Evolutionary conservation across 1,284 basidiomycete genomes (phyloP), one percentile per base, ranked within the genome.

Genomic region (Flammula alnicola): DNA sequence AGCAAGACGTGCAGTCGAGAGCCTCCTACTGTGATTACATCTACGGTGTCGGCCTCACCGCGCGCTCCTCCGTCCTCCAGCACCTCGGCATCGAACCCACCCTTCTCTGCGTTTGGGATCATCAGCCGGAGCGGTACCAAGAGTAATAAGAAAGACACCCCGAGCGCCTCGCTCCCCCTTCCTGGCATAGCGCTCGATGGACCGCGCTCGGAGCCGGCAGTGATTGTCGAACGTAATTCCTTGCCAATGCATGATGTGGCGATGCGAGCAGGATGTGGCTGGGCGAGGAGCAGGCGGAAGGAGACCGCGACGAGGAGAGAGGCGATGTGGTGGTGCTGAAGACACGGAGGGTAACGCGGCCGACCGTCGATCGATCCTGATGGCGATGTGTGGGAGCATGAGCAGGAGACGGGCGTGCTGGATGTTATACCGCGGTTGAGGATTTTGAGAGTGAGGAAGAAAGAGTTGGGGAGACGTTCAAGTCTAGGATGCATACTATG

Each of bases 361-460:
- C 37, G n/a, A n/a, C n/a, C n/a, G n/a, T n/a, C n/a, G 2, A 26
- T 56, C 9, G 50, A 52, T 12, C 30, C 40, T 3, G 54, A 47
- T n/a, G 54, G 51, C 6, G 49, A 55, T 32, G 17, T 47, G 12
- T 40, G 44, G 41, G 56, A 55, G 26, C 44, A 44, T 3, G 36
- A 48, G 36, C 32, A 36, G 46, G 49, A 53, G 51, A 44, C 48
- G 11, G 50, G 29, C 7, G 48, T 58, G 9, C 47, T 39, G 19
- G 56, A 58, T 45, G 38, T 58, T 22, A 58, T 58, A 49, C 56
- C 53, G 17, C 48, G 53, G 40, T 27, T 58, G 43, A 47, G 54
- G 30, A 48, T 39, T 29, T 39, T 52, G 29, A 58, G 51, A 39
- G 51, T 45, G 36, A 52, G 35, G 19, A 57, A n/a, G n/a, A n/a